Evolutionary conservation across 805 yeast genomes (phyloP).

Genomic region (Wickerhamiella lipophila): DNA sequence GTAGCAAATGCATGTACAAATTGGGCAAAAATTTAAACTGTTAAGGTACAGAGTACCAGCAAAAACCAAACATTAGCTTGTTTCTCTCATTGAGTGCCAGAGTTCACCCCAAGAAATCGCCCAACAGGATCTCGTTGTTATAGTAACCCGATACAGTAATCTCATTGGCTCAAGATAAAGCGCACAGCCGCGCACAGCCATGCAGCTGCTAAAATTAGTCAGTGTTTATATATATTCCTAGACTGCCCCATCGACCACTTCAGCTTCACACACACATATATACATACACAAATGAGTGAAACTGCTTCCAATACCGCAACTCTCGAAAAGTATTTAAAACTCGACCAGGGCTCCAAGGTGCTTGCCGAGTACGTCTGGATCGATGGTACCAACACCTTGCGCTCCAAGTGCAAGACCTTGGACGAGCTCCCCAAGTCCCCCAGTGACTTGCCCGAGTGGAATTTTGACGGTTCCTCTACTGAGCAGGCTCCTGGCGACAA

Average conservation of each 20-base stretch:
- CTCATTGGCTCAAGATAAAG: conserved; percentile 10
- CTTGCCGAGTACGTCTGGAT: conserved; percentile 98
- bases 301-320: conserved; percentile 46
- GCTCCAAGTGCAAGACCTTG: conserved; percentile 91
- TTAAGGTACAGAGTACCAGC: not conserved
- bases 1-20: not conserved
- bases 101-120: not conserved
- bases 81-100: not conserved
- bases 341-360: conserved; percentile 74
- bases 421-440: conserved; percentile 51
- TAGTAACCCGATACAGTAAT: conserved; percentile 2
- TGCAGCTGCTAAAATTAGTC: not conserved
- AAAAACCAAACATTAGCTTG: not conserved
- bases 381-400: conserved; percentile 77
- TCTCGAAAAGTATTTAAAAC: conserved; percentile 66
- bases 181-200: not conserved
- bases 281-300: not conserved
- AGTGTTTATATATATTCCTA: conserved; percentile 6
- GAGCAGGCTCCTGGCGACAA: conserved; percentile 98
- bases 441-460: conserved; percentile 96
- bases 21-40: not conserved
- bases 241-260: no score
- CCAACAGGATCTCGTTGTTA: not conserved
- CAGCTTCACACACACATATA: not conserved
- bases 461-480: conserved; percentile 97